Percentiles rank a stretch among this genome's conserved stretches.
These are phyloP conservation scores for Colletotrichum sp. DNA, from an alignment of 2,329 filamentous ascomycete genomes.

Conservation along the genomic window DNA sequence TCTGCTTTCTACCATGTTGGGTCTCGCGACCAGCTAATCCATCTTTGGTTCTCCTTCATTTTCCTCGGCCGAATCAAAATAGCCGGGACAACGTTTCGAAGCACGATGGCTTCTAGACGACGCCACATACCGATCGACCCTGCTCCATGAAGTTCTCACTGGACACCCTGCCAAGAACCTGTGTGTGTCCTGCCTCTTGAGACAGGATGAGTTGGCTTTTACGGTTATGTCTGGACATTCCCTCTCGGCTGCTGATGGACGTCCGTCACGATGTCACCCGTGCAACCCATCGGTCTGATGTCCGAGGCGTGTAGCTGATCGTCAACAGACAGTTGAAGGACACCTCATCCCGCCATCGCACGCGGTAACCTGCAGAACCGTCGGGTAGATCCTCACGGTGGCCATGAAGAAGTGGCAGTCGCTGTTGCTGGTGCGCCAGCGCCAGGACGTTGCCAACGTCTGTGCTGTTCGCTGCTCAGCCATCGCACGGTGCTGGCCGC, in stretches of 20 bases:
- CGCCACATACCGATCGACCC: neutral
- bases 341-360: neutral
- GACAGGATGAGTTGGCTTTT: neutral
- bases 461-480: neutral
- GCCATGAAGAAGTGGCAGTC: neutral
- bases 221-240: neutral
- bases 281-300: neutral
- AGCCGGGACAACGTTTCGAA: neutral
- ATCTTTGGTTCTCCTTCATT: neutral
- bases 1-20: neutral
- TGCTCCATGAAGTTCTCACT: neutral
- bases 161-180: neutral
- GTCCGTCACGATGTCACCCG: slow-evolving; percentile 1
- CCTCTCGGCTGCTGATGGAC: neutral
- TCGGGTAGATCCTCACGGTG: neutral
- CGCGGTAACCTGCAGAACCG: slow-evolving; percentile 1
- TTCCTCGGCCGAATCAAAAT: neutral
- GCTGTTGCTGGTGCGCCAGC: neutral
- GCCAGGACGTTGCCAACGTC: neutral
- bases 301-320: neutral
- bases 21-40: neutral
- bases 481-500: neutral
- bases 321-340: neutral
- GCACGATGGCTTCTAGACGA: neutral
- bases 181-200: neutral